Evolutionary conservation across 345 rosid species (phyloP).

Genomic region (Balakata baccata): DNA sequence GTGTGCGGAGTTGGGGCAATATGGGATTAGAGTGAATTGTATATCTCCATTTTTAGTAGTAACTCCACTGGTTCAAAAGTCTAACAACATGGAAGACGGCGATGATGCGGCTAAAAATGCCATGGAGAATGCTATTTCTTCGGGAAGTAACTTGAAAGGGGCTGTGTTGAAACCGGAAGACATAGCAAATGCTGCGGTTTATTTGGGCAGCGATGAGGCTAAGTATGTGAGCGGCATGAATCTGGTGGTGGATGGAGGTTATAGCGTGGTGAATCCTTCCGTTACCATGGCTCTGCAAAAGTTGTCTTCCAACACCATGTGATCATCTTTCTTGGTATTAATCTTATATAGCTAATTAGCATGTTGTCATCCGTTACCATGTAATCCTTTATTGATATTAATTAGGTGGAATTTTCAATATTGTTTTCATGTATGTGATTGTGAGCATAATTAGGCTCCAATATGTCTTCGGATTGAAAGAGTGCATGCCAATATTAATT

Average conservation of each 20-base stretch:
- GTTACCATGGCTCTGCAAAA: background rate
- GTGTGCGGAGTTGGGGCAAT: constrained; percentile 17
- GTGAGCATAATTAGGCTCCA: too few relatives aligned
- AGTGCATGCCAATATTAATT: too few relatives aligned
- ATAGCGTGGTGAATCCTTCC: constrained; percentile 14
- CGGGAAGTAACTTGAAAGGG: constrained; percentile 15
- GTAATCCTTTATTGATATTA: too few relatives aligned
- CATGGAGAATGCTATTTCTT: background rate
- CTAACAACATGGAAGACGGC: background rate
- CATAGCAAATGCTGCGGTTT: constrained; percentile 23
- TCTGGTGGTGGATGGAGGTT: constrained; percentile 23
- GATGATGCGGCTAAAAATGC: background rate
- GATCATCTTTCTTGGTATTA: too few relatives aligned
- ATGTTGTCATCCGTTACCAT: too few relatives aligned
- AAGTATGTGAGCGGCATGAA: constrained; percentile 28
- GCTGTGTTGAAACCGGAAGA: constrained; percentile 12
- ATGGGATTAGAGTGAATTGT: constrained; percentile 29
- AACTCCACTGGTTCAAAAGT: background rate
- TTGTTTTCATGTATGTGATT: too few relatives aligned
- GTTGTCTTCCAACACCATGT: background rate
- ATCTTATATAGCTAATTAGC: too few relatives aligned
- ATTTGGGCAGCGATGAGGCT: constrained; percentile 23
- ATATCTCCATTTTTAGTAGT: constrained; percentile 17
- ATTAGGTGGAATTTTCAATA: too few relatives aligned
- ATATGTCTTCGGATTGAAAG: too few relatives aligned